These are phyloP conservation scores for Pontederia paniculata DNA, from an alignment of 176 grass and related monocot species.

Conservation along the genomic window DNA sequence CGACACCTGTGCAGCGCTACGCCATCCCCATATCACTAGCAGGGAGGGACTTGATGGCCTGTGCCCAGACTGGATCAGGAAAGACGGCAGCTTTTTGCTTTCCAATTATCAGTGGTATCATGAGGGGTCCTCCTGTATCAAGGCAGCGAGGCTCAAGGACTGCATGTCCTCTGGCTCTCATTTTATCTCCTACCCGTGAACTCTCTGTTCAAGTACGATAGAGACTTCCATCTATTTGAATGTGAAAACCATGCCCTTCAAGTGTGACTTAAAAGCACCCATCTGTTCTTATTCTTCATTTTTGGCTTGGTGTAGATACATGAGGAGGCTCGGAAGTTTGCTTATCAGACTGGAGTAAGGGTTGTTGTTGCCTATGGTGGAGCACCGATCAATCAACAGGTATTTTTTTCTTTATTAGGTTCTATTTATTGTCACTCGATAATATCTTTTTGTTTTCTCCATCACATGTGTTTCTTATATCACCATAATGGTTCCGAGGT, in stretches of 20 bases:
- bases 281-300: conserved; percentile 17
- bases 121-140: conserved; percentile 37
- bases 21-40: conserved; percentile 62
- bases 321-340: conserved; percentile 82
- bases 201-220: conserved; percentile 66
- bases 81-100: conserved; percentile 88
- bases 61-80: conserved; percentile 85
- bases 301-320: conserved; percentile 43
- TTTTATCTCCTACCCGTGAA: conserved; percentile 72
- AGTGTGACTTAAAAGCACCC: not conserved
- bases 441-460: too few relatives aligned
- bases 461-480: too few relatives aligned
- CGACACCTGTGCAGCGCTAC: conserved; percentile 78
- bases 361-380: conserved; percentile 87
- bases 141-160: conserved; percentile 53
- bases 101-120: conserved; percentile 75
- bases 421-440: not conserved
- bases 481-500: too few relatives aligned
- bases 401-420: conserved; percentile 9
- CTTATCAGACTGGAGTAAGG: conserved; percentile 75
- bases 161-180: conserved; percentile 59
- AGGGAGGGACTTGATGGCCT: conserved; percentile 90
- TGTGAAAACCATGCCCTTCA: not conserved
- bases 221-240: not conserved
- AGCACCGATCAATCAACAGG: conserved; percentile 81